Evolutionary conservation across 208 protist species (phyloP).

Genomic region (Wallacemonas sp.): DNA sequence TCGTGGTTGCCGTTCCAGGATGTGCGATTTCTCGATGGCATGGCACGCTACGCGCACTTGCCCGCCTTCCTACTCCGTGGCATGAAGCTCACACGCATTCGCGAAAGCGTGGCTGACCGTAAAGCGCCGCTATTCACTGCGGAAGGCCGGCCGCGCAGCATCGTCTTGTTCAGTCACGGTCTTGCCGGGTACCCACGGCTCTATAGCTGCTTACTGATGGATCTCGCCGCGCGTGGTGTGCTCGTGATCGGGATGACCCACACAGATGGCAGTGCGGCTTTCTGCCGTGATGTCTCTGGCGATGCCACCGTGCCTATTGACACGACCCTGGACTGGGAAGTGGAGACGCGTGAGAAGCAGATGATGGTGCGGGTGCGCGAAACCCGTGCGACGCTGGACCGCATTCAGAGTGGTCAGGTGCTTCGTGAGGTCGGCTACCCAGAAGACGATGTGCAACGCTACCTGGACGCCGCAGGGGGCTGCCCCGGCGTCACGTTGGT

Average conservation of each 20-base stretch:
- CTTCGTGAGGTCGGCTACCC: slow-evolving; percentile 18
- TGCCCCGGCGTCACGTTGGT: slow-evolving; percentile 19
- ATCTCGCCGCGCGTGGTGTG: slow-evolving; percentile 67
- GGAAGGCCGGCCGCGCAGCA: slow-evolving; percentile 31
- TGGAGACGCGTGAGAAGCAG: slow-evolving; percentile 49
- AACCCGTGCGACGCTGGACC: slow-evolving; percentile 27
- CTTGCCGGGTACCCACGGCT: slow-evolving; percentile 55
- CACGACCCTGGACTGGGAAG: slow-evolving; percentile 31
- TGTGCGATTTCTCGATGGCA: slow-evolving; percentile 42
- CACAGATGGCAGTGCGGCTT: slow-evolving; percentile 76
- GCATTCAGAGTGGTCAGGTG: slow-evolving; percentile 19
- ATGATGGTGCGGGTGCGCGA: slow-evolving; percentile 53
- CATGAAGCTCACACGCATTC: slow-evolving; percentile 28
- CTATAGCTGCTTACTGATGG: slow-evolving; percentile 65
- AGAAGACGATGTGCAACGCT: slow-evolving; percentile 19
- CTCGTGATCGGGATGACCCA: slow-evolving; percentile 73
- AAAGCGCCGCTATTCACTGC: slow-evolving; percentile 31
- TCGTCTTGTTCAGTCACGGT: slow-evolving; percentile 85
- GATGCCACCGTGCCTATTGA: slow-evolving; percentile 25
- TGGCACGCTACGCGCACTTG: slow-evolving; percentile 45
- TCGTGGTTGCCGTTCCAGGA: slow-evolving; percentile 69
- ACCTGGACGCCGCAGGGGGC: background rate
- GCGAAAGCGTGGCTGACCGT: slow-evolving; percentile 16
- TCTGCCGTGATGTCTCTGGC: slow-evolving; percentile 51
- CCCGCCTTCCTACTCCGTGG: slow-evolving; percentile 58